Percentiles rank a stretch among this genome's conserved stretches.
Evolutionary conservation across 768 basidiomycete species (phyloP).

Genomic region (Rubroboletus pulcherrimus): DNA sequence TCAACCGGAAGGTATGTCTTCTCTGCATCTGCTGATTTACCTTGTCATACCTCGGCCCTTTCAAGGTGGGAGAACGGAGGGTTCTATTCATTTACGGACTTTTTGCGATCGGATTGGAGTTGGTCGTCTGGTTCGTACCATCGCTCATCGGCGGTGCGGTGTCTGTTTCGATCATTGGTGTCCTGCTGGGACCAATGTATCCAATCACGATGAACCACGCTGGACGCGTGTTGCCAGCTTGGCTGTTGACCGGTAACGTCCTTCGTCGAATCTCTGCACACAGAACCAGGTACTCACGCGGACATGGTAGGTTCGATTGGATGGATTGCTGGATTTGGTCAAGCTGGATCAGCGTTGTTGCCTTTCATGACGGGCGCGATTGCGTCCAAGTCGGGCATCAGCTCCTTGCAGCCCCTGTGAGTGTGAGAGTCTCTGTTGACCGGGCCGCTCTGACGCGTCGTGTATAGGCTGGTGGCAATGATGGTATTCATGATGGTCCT

Average conservation of each 20-base stretch:
- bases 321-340: slow-evolving; percentile 54
- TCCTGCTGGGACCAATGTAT: slow-evolving; percentile 51
- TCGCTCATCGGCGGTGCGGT: slow-evolving; percentile 52
- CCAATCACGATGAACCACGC: slow-evolving; percentile 67
- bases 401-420: slow-evolving; percentile 36
- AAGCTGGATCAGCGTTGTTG: slow-evolving; percentile 66
- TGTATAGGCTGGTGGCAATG: slow-evolving; percentile 35
- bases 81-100: slow-evolving; percentile 50
- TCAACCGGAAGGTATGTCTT: slow-evolving; percentile 45
- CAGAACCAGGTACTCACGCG: background rate
- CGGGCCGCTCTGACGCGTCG: background rate
- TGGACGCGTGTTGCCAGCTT: slow-evolving; percentile 60
- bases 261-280: background rate
- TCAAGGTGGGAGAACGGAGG: slow-evolving; percentile 53
- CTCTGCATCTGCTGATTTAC: background rate
- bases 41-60: background rate
- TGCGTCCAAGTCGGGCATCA: slow-evolving; percentile 54
- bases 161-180: slow-evolving; percentile 52
- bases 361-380: slow-evolving; percentile 74
- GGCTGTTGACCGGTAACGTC: slow-evolving; percentile 50
- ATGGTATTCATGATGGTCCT: slow-evolving; percentile 39
- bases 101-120: slow-evolving; percentile 52
- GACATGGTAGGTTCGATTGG: slow-evolving; percentile 48
- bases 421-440: background rate
- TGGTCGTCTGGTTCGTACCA: slow-evolving; percentile 57